phyloP scores from a whole-genome alignment of 2,329 filamentous ascomycete genomes.

The Arthrobotrys entomopaga region DNA sequence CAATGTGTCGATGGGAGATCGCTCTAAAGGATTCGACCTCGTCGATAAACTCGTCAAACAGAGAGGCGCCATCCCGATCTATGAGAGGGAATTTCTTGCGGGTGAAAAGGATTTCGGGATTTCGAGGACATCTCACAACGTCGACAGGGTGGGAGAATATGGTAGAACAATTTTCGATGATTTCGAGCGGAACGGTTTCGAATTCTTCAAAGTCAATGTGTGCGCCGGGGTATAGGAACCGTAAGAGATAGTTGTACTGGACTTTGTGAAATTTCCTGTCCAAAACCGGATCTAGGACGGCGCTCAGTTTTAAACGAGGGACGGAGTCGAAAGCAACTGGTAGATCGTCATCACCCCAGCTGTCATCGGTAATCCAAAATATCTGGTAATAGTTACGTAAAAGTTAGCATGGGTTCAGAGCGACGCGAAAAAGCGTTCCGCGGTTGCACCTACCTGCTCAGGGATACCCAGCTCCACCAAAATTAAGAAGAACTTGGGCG shows the following conservation, averaged over 20 bases:
- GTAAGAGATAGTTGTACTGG: slow-evolving; percentile 77
- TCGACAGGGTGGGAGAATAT: slow-evolving; percentile 67
- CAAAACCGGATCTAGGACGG: slow-evolving; percentile 70
- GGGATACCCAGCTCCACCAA: slow-evolving; percentile 75
- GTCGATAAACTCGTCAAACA: slow-evolving; percentile 69
- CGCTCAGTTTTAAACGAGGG: slow-evolving; percentile 71
- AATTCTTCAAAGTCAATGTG: slow-evolving; percentile 73
- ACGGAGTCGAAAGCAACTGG: slow-evolving; percentile 75
- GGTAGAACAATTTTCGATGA: slow-evolving; percentile 65
- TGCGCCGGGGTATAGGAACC: slow-evolving; percentile 70
- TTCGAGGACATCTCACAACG: slow-evolving; percentile 72
- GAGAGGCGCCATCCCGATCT: slow-evolving; percentile 64
- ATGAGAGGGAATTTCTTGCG: slow-evolving; percentile 69
- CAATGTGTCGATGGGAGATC: slow-evolving; percentile 74
- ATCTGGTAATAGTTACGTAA: slow-evolving; percentile 65
- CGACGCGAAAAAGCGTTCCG: slow-evolving; percentile 1
- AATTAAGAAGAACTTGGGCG: slow-evolving; percentile 76
- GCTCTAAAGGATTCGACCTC: slow-evolving; percentile 71
- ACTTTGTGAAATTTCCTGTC: slow-evolving; percentile 75
- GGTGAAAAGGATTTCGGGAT: slow-evolving; percentile 69
- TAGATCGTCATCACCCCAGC: slow-evolving; percentile 80
- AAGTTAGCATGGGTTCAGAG: slow-evolving; percentile 29
- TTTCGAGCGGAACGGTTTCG: slow-evolving; percentile 76
- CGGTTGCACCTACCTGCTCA: slow-evolving; percentile 63
- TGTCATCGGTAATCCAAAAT: slow-evolving; percentile 78